These are phyloP conservation scores for Curvularia hawaiiensis DNA, from an alignment of 2,329 filamentous ascomycete species.

Conservation along the genomic window DNA sequence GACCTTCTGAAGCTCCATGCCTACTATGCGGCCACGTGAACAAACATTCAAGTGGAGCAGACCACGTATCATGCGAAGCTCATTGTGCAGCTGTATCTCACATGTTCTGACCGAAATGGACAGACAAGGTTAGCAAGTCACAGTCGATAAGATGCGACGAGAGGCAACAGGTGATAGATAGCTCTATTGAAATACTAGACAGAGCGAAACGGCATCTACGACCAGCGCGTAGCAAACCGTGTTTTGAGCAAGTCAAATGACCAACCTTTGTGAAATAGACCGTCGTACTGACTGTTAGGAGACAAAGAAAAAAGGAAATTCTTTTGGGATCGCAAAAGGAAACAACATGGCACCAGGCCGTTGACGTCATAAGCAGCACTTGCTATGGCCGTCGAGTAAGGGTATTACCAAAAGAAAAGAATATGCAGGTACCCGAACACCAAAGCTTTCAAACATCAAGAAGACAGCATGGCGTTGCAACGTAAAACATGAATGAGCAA, in stretches of 20 bases:
- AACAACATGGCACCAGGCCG: background rate
- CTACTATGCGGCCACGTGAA: background rate
- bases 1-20: background rate
- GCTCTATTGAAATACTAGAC: background rate
- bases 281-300: background rate
- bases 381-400: slow-evolving; percentile 3
- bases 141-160: background rate
- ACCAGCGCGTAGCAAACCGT: background rate
- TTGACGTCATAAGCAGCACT: slow-evolving; percentile 5
- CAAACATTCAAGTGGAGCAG: background rate
- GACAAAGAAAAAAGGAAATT: background rate
- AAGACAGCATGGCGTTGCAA: background rate
- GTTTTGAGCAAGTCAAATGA: background rate
- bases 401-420: slow-evolving; percentile 3
- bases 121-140: background rate
- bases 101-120: too few relatives aligned
- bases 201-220: background rate
- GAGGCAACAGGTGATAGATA: background rate
- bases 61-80: too few relatives aligned
- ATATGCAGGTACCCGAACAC: background rate
- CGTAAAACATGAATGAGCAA: background rate
- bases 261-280: background rate
- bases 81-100: too few relatives aligned
- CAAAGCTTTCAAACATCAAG: background rate
- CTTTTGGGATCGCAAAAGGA: background rate